Percentiles rank a stretch among this genome's conserved stretches.
These are phyloP conservation scores for Fusarium udum DNA, from an alignment of 2,329 filamentous ascomycete genomes.

Conservation along the genomic window DNA sequence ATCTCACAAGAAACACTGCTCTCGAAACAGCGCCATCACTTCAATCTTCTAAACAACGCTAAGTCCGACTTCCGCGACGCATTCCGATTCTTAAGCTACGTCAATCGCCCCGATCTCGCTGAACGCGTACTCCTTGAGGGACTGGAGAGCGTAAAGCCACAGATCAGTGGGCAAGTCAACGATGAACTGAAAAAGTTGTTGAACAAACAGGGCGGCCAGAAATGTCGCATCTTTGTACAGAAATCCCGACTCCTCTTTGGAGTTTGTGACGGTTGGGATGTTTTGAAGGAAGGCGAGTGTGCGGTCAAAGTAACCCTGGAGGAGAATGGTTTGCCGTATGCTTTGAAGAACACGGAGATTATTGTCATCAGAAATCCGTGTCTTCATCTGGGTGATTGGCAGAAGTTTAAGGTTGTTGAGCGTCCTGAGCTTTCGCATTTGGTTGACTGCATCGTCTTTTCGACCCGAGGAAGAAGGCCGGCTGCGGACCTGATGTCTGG, in stretches of 20 bases:
- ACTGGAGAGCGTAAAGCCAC: neutral
- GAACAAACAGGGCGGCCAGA: neutral
- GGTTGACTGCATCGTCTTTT: neutral
- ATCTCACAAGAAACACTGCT: neutral
- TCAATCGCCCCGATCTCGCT: neutral
- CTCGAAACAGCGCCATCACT: neutral
- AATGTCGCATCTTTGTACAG: neutral
- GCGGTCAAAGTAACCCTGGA: neutral
- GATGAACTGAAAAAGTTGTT: neutral
- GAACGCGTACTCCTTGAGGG: neutral
- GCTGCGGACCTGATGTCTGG: constrained; percentile 1
- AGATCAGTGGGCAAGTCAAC: neutral
- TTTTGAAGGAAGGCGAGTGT: neutral
- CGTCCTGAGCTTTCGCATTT: neutral
- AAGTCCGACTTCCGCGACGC: neutral
- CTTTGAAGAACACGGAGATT: neutral
- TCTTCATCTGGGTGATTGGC: constrained; percentile 7
- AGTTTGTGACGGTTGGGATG: neutral
- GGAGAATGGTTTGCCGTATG: neutral
- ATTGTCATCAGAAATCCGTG: constrained; percentile 4
- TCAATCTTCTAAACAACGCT: neutral
- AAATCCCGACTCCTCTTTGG: neutral
- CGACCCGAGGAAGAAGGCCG: neutral
- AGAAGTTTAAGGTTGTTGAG: neutral
- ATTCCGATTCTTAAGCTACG: constrained; percentile 1